phyloP scores from a whole-genome alignment of 192 early-diverging fungal genomes.

The Haplosporangium gracile region DNA sequence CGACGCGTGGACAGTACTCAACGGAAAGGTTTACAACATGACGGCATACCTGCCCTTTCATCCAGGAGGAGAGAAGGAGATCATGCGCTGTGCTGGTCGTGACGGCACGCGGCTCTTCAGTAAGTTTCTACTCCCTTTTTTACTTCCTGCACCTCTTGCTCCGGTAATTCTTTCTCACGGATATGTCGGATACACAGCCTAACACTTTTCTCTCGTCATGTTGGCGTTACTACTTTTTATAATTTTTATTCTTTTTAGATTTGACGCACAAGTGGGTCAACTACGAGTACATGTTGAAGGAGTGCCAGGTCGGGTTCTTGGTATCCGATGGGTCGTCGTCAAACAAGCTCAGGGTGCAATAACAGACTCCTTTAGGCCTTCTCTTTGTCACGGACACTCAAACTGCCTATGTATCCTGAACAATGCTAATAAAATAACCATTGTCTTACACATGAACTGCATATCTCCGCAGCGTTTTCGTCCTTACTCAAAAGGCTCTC shows the following conservation, averaged over 20 bases:
- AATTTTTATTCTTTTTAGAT: conserved; percentile 48
- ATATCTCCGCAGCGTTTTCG: neutral
- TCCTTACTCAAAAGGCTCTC: neutral
- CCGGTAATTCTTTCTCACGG: neutral
- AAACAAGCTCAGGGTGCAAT: conserved; percentile 27
- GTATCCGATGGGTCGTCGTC: conserved; percentile 31
- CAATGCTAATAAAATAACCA: neutral
- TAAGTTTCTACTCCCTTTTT: conserved; percentile 50
- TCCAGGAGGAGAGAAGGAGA: conserved; percentile 84
- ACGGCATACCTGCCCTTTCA: conserved; percentile 92
- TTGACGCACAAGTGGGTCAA: conserved; percentile 96
- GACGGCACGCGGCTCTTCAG: conserved; percentile 93
- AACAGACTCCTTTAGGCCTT: neutral
- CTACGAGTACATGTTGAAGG: conserved; percentile 86
- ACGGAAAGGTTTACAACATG: conserved; percentile 93
- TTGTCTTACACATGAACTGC: neutral
- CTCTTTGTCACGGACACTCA: neutral
- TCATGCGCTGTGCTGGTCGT: conserved; percentile 89
- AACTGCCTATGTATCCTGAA: neutral
- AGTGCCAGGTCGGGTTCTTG: conserved; percentile 80
- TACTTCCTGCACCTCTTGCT: neutral
- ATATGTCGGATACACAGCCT: neutral
- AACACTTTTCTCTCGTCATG: neutral
- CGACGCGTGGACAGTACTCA: conserved; percentile 92
- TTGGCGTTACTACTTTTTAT: neutral